phyloP scores from a whole-genome alignment of 352 stramenopile species.

The Phytopythium oedochilum region DNA sequence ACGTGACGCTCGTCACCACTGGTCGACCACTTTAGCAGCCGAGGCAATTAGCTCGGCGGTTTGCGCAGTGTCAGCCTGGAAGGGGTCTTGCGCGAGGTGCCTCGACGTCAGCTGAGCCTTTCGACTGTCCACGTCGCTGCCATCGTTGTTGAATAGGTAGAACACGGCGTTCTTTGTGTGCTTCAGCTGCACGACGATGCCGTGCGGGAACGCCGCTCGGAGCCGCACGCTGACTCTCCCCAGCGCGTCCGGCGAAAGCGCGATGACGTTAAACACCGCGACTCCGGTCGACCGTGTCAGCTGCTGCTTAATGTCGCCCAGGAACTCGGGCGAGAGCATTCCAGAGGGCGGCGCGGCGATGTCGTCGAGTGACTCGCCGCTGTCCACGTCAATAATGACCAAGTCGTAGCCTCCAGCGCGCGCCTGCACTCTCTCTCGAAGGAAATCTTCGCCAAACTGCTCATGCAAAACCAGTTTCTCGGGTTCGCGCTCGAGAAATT shows the following conservation, averaged over 20 bases:
- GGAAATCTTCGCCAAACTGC: constrained; percentile 37
- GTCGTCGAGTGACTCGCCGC: constrained; percentile 24
- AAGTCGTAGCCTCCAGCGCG: constrained; percentile 24
- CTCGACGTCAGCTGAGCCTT: constrained; percentile 7
- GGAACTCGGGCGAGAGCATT: constrained; percentile 41
- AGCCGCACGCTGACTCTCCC: constrained; percentile 20
- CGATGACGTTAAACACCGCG: constrained; percentile 62
- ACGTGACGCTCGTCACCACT: not conserved
- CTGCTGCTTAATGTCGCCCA: constrained; percentile 17
- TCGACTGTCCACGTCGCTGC: not conserved
- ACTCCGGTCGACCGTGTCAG: constrained; percentile 22
- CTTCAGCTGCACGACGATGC: constrained; percentile 15
- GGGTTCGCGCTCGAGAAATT: constrained; percentile 15
- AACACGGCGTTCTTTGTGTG: constrained; percentile 34
- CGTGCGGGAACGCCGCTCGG: constrained; percentile 19
- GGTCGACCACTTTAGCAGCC: not conserved
- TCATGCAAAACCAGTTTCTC: constrained; percentile 30
- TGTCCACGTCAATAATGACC: constrained; percentile 65
- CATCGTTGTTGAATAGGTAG: constrained; percentile 28
- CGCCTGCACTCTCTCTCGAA: constrained; percentile 14
- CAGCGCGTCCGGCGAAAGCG: constrained; percentile 25
- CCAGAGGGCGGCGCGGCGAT: constrained; percentile 31
- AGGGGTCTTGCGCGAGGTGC: constrained; percentile 9
- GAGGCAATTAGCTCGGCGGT: constrained; percentile 15
- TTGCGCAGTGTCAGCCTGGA: constrained; percentile 20